These are phyloP conservation scores for Globisporangium barbulae DNA, from an alignment of 352 stramenopile genomes.

Conservation along the genomic window DNA sequence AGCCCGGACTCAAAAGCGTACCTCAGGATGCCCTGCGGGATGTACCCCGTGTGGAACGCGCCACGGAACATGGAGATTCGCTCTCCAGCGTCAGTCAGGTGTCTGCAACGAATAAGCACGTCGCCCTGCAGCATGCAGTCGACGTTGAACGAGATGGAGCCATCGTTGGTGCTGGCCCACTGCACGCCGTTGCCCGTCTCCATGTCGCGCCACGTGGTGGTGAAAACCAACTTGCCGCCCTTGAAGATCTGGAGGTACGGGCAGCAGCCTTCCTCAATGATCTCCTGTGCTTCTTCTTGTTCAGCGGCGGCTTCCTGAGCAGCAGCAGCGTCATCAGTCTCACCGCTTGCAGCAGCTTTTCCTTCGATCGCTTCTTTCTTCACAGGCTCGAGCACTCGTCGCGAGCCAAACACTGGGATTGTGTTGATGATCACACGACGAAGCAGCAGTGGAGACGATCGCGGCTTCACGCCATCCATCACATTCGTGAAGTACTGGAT, in stretches of 20 bases:
- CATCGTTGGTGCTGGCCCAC: conserved; percentile 88
- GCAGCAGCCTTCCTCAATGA: conserved; percentile 89
- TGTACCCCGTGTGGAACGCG: conserved; percentile 98
- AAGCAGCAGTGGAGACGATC: conserved; percentile 92
- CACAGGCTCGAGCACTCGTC: conserved; percentile 51
- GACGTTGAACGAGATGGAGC: conserved; percentile 92
- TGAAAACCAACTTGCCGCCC: conserved; percentile 94
- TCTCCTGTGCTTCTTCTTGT: conserved; percentile 56
- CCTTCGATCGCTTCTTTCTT: conserved; percentile 35
- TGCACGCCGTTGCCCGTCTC: conserved; percentile 86
- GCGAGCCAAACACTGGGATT: conserved; percentile 84
- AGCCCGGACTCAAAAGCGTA: conserved; percentile 19
- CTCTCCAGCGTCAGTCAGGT: conserved; percentile 88
- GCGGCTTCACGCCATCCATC: conserved; percentile 94
- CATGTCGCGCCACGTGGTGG: conserved; percentile 88
- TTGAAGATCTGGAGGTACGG: conserved; percentile 99
- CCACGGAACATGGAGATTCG: conserved; percentile 97
- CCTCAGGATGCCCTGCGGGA: conserved; percentile 93
- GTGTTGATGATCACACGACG: conserved; percentile 96
- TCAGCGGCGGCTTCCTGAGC: conserved; percentile 21
- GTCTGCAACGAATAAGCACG: conserved; percentile 94
- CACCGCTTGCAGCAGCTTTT: conserved; percentile 18
- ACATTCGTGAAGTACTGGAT: conserved; percentile 98
- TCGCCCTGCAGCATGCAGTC: conserved; percentile 97
- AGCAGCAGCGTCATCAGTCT: conserved; percentile 13